Evolutionary conservation across 2,329 filamentous ascomycete genomes (phyloP), one percentile per base, ranked within the genome.

Genomic region (Claviceps pazoutovae): DNA sequence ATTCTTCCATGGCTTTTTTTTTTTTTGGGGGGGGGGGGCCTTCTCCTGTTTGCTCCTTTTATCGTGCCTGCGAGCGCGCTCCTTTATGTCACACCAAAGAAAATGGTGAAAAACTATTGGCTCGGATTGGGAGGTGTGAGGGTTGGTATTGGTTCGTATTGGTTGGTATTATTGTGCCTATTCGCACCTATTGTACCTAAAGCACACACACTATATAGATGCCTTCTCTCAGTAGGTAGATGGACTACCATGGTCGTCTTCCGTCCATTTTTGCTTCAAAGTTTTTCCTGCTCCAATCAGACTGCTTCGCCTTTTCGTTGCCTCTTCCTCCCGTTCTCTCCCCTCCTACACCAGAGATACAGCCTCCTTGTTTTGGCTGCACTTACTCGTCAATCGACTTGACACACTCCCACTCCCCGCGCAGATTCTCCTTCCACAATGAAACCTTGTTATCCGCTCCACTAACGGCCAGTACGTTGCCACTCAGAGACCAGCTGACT

Each of bases 401-500:
- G 58, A 97, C 88, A 62, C 86, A 88, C 71, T 97, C 90, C 93
- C 93, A 98, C 65, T 95, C 88, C 51, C 93, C 93, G 66, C 86
- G 86, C 60, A 98, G 74, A 66, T 95, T 95, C 78, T 98, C 93
- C 78, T 97, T 98, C 91, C 91, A 98, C 67, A 98, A 70, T 51
- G 85, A 94, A 52, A 98, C 90, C 72, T 94, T 90, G 75, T 98
- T 98, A 71, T 98, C 91, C 26, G 86, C 88, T 41, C 88, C 88
- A 64, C 86, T 93, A 56, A 96, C 88, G 9, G 93, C 93, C 61
- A 98, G 75, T 19, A 97, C 90, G 66, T 98, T 98, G 50, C 93
- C 93, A 68, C 88, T 95, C 64, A 97, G 74, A 61, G 89, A 95
- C 93, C 93, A 98, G 75, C 88, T 96, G 46, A 96, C 93, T 52